A percentile compares a stretch with the other conserved stretches of the same genome.
Evolutionary conservation across 768 basidiomycete genomes (phyloP).

Genomic region (Boletellus ananiceps): DNA sequence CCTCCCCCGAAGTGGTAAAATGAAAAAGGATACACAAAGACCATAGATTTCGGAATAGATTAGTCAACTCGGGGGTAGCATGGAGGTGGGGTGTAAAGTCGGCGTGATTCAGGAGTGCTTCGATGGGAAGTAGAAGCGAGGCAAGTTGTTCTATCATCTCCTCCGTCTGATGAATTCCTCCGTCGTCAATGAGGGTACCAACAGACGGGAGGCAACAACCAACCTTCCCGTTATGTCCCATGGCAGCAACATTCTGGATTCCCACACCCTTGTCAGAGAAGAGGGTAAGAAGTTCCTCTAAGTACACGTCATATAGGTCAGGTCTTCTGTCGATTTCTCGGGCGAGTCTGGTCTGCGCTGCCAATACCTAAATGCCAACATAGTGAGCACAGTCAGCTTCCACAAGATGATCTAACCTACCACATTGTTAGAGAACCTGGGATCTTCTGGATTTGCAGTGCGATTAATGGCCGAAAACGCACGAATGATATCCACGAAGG

Average conservation of each 20-base stretch:
- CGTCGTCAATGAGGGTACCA: constrained; percentile 5
- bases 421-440: constrained; percentile 86
- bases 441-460: constrained; percentile 84
- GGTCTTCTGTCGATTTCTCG: constrained; percentile 70
- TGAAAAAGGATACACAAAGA: constrained; percentile 86
- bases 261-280: constrained; percentile 90
- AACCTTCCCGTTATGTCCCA: constrained; percentile 66
- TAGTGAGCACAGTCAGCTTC: not conserved
- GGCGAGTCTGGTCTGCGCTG: constrained; percentile 87
- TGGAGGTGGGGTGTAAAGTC: constrained; percentile 60
- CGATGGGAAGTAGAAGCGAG: constrained; percentile 86
- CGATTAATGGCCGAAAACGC: constrained; percentile 83
- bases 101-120: constrained; percentile 71
- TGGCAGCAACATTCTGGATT: constrained; percentile 75
- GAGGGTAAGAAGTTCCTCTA: constrained; percentile 78
- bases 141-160: constrained; percentile 85
- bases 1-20: constrained; percentile 48
- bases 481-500: constrained; percentile 80
- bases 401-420: constrained; percentile 34
- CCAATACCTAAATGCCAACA: constrained; percentile 55
- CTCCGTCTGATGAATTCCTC: constrained; percentile 47
- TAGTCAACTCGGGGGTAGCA: constrained; percentile 55
- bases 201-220: constrained; percentile 9
- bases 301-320: constrained; percentile 74
- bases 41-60: constrained; percentile 91